phyloP scores from a whole-genome alignment of 2,329 filamentous ascomycete genomes.

The Pseudogymnoascus sp. region DNA sequence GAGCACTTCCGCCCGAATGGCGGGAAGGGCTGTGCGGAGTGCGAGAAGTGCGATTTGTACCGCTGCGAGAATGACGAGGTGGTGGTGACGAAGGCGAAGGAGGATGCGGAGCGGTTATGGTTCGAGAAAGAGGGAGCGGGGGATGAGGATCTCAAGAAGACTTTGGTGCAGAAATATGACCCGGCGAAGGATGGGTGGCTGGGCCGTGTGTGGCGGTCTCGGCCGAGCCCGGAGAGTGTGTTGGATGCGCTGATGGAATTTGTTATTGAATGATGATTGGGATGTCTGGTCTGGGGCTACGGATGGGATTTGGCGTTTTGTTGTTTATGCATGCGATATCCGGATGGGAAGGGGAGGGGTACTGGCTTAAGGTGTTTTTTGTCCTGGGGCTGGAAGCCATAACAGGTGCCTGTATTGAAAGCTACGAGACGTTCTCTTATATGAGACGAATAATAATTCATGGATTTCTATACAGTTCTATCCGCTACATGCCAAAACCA shows the following conservation, averaged over 20 bases:
- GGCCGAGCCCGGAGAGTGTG: conserved; percentile 23
- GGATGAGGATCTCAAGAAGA: conserved; percentile 49
- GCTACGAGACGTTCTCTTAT: background rate
- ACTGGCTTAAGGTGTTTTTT: background rate
- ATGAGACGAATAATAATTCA: background rate
- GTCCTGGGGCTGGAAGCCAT: background rate
- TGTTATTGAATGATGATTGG: conserved; percentile 24
- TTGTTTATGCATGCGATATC: conserved; percentile 9
- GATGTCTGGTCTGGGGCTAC: background rate
- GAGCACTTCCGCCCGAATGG: conserved; percentile 84
- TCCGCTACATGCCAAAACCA: background rate
- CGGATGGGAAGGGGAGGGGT: background rate
- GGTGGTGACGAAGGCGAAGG: conserved; percentile 60
- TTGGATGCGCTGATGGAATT: conserved; percentile 28
- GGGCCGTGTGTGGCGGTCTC: conserved; percentile 20
- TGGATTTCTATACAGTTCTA: background rate
- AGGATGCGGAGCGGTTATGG: conserved; percentile 67
- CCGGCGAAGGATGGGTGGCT: conserved; percentile 20
- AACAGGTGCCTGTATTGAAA: background rate
- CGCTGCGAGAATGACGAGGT: conserved; percentile 65
- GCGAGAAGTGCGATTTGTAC: conserved; percentile 70
- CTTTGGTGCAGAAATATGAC: conserved; percentile 43
- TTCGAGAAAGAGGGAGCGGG: conserved; percentile 53
- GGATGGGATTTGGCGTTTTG: conserved; percentile 4
- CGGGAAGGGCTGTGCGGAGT: conserved; percentile 68